Evolutionary conservation across 2,329 filamentous ascomycete genomes (phyloP).

Genomic region (Macrophomina pseudophaseolina): DNA sequence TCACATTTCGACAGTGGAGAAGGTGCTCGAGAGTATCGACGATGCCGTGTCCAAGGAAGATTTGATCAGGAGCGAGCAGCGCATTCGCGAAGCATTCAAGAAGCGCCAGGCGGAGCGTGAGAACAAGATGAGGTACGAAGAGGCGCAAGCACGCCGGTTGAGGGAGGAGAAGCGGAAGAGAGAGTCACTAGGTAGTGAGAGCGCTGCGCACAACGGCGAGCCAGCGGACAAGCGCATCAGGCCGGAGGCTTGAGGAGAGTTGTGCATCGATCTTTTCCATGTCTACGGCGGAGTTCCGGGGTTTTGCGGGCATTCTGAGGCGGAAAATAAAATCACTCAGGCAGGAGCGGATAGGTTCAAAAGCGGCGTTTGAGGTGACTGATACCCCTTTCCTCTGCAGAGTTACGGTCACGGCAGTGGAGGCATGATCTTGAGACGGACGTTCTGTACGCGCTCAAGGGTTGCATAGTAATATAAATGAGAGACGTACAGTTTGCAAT

Average conservation of each 20-base stretch:
- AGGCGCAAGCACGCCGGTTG: constrained; percentile 24
- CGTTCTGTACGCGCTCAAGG: neutral
- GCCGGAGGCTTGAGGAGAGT: neutral
- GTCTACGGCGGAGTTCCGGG: neutral
- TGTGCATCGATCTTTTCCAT: neutral
- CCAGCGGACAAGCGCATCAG: constrained; percentile 21
- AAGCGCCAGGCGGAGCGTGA: constrained; percentile 52
- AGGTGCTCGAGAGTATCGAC: constrained; percentile 86
- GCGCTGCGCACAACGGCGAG: constrained; percentile 2
- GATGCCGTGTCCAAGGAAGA: constrained; percentile 85
- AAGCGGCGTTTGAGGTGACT: constrained; percentile 19
- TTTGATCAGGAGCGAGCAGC: constrained; percentile 69
- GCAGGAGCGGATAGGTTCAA: constrained; percentile 4
- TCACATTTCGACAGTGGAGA: constrained; percentile 80
- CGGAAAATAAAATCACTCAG: neutral
- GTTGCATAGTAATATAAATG: neutral
- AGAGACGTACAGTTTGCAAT: neutral
- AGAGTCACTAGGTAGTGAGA: constrained; percentile 14
- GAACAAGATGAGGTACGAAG: constrained; percentile 28
- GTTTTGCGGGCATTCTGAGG: neutral
- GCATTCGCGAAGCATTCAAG: constrained; percentile 85
- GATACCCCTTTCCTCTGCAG: constrained; percentile 20
- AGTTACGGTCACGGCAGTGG: neutral
- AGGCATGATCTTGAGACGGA: neutral
- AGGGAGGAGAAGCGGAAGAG: constrained; percentile 32